These are phyloP conservation scores for Solanum pinnatisectum DNA, from an alignment of 257 asterid species.

Conservation along the genomic window DNA sequence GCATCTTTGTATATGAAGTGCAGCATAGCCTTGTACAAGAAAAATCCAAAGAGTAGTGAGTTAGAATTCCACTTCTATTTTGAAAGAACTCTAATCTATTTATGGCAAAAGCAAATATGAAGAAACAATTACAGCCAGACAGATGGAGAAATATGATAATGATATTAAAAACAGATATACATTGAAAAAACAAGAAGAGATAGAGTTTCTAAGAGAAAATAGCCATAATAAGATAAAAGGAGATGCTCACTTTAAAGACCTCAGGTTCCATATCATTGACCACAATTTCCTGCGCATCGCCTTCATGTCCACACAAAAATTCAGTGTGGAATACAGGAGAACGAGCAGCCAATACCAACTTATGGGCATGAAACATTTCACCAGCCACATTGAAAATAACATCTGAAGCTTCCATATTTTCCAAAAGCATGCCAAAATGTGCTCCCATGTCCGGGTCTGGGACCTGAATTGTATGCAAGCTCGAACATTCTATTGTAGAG, in stretches of 20 bases:
- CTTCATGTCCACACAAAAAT: constrained; percentile 42
- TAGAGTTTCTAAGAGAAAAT: neutral
- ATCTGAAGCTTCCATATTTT: constrained; percentile 80
- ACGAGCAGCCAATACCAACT: constrained; percentile 92
- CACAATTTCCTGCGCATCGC: constrained; percentile 52
- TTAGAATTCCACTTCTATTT: neutral
- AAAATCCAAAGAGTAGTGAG: neutral
- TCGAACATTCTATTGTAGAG: constrained; percentile 79
- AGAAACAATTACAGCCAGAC: neutral
- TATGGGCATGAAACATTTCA: constrained; percentile 83
- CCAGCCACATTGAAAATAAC: constrained; percentile 70
- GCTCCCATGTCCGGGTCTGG: constrained; percentile 87
- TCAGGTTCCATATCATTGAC: constrained; percentile 76
- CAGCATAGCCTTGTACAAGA: constrained; percentile 69
- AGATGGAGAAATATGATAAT: neutral
- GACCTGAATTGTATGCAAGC: constrained; percentile 71
- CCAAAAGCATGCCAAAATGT: constrained; percentile 81
- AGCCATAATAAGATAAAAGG: neutral
- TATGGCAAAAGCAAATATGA: neutral
- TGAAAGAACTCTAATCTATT: neutral
- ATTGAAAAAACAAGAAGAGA: neutral
- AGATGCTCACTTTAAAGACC: constrained; percentile 65
- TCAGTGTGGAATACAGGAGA: constrained; percentile 61
- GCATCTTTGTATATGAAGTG: constrained; percentile 84
- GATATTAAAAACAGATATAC: neutral